Evolutionary conservation across 2,329 filamentous ascomycete species (phyloP), one percentile per base, ranked within the genome.

Genomic region (Pestalotiopsis sp.): DNA sequence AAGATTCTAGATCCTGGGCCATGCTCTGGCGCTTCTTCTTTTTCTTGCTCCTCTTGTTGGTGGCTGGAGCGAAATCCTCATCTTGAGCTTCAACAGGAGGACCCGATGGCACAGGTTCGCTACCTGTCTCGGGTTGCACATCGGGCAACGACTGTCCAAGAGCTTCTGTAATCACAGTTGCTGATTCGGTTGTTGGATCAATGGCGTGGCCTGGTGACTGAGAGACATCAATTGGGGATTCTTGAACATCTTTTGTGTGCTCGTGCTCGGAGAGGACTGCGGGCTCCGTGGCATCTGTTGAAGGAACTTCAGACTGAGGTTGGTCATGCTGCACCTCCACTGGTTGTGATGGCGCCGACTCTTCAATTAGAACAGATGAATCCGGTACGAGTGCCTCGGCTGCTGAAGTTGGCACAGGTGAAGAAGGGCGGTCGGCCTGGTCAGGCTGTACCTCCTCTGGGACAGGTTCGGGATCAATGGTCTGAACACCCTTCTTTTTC

Each of bases 1-100:
- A 1, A 9, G 25, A 9, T 14, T 61, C 38, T 25, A 39, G 7
- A 14, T 67, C 58, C 27, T 61, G 57, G 23, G 27, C 49, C 2
- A 62, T 25, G 31, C 66, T 67, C 36, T 39, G 36, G n/a, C 64
- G 49, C 31, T 66, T 66, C 56, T 75, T 77, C 69, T 77, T 76
- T 66, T 72, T 76, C 60, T 71, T 68, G 41, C 73, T 74, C 67
- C 78, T 78, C 69, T 77, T 77, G 70, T 73, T 76, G 11, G 68
- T 68, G n/a, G 69, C 69, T 45, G 64, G 64, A 57, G 70, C 69
- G 38, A 66, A 62, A 39, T 20, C 56, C 4, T 66, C 57, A 36
- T 57, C 58, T 27, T 27, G 56, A 38, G 36, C 65, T 23, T 64
- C 58, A 23, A 45, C 9, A 56, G 23, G n/a, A 4, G 20, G n/a